Conservation (phyloP, 2,329 filamentous ascomycete genomes). For the Colletotrichum costaricense region DNA sequence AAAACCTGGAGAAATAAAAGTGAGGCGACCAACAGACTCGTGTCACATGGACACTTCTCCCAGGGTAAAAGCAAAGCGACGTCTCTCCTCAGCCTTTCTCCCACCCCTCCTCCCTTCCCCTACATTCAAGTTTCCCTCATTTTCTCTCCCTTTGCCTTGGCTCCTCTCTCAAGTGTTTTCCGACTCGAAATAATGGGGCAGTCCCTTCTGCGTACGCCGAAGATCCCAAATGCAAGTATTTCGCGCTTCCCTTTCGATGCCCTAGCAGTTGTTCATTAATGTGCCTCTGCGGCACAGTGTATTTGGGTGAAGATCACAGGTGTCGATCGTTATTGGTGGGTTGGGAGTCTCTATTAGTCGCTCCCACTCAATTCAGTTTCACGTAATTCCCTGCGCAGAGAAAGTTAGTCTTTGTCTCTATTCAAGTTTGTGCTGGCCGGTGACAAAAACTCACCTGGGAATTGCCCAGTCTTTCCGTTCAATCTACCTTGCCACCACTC, state of each 20-base stretch:
- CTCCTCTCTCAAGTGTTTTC: slow-evolving; percentile 15
- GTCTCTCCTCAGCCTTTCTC: not conserved
- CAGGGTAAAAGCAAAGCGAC: not conserved
- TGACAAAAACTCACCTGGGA: slow-evolving; percentile 77
- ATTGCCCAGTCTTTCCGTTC: slow-evolving; percentile 86
- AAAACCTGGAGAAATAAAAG: not conserved
- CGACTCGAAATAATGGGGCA: slow-evolving; percentile 30
- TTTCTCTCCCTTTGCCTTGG: not conserved
- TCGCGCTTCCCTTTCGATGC: slow-evolving; percentile 23
- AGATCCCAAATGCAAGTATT: slow-evolving; percentile 35
- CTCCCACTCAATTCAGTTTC: slow-evolving; percentile 51
- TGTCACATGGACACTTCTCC: not conserved
- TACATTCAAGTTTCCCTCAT: not conserved
- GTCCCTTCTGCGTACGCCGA: slow-evolving; percentile 36
- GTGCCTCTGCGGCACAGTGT: slow-evolving; percentile 23
- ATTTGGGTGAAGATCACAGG: slow-evolving; percentile 17
- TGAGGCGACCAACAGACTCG: slow-evolving; percentile 1
- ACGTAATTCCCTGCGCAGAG: slow-evolving; percentile 61
- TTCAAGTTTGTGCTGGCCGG: not conserved
- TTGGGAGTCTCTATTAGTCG: slow-evolving; percentile 28
- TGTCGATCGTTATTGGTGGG: not conserved
- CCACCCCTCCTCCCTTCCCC: not conserved
- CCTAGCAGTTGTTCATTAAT: slow-evolving; percentile 29
- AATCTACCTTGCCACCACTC: slow-evolving; percentile 96
- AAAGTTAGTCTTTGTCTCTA: slow-evolving; percentile 39